Evolutionary conservation across 331 rosid genomes (phyloP), one percentile per base, ranked within the genome.

Genomic region (Malus hybrid): DNA sequence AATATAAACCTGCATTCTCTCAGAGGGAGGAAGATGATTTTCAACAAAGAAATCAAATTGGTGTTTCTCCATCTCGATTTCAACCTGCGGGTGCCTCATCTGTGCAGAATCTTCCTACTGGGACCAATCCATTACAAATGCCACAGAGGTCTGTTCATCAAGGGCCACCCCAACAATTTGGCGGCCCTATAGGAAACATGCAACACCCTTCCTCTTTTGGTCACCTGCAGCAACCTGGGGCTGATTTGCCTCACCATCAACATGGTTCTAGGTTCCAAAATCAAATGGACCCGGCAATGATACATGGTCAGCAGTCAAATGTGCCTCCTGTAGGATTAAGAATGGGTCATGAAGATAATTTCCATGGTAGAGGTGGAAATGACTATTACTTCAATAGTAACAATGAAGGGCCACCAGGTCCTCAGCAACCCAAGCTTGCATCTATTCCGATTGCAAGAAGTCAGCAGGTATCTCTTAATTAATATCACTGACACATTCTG

Each of bases 351-450:
- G 97, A 86, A 44, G 92, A 84, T 65, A 90, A 78, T 72, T 70
- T 81, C 33, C 90, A 46, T 4, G 87, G 86, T 32, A 85, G 93
- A 88, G 76, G 82, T 55, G 97, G 88, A 75, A 92, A 83, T 78
- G 97, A 95, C 39, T 87, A 86, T 84, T 81, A 81, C 76, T 85
- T 77, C 60, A 89, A 87, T 68, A 73, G 90, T 81, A 84, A 82
- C 78, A 87, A 90, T 83, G 99, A 90, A 67, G 80, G 79, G 76
- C 80, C 90, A 10, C 5, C 76, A 55, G 88, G 87, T 79, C 85
- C 86, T 62, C 96, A 82, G 82, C 97, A 87, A 76, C 91, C 96
- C 24, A 87, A 87, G 89, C 86, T 89, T 79, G 78, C 96, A 66
- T 88, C 87, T 57, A 81, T 92, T 75, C 88, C 99, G 4, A 70